phyloP scores from a whole-genome alignment of 2,329 filamentous ascomycete species.

The Penicillium psychrosexuale region DNA sequence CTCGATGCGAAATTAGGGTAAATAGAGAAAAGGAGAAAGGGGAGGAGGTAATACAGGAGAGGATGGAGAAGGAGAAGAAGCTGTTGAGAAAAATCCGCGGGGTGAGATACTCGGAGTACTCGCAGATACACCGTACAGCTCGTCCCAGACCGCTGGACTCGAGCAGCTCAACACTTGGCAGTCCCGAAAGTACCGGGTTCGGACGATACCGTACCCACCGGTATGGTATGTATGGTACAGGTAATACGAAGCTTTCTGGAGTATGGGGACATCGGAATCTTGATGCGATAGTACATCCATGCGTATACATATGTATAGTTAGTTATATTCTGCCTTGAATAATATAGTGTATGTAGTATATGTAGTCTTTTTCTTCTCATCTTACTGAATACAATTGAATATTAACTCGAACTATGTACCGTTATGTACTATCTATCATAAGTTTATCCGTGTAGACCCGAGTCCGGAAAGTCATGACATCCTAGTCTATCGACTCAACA shows the following conservation, averaged over 20 bases:
- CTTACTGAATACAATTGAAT: too few relatives aligned
- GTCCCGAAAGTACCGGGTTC: conserved; percentile 27
- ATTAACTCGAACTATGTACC: too few relatives aligned
- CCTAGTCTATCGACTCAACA: conserved; percentile 10
- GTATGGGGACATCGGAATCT: neutral
- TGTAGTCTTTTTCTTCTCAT: neutral
- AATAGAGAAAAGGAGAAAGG: conserved; percentile 18
- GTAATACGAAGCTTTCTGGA: neutral
- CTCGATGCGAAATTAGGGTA: conserved; percentile 19
- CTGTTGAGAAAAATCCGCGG: conserved; percentile 28
- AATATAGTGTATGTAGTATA: too few relatives aligned
- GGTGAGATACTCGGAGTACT: conserved; percentile 20
- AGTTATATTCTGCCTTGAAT: neutral
- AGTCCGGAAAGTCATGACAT: neutral
- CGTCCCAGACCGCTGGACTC: conserved; percentile 15
- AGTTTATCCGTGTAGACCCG: neutral
- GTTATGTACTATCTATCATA: too few relatives aligned
- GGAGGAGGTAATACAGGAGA: conserved; percentile 24
- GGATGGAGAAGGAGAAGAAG: conserved; percentile 12
- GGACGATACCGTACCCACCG: conserved; percentile 12
- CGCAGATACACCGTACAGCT: conserved; percentile 30
- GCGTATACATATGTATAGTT: neutral
- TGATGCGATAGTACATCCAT: too few relatives aligned
- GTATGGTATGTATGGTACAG: neutral
- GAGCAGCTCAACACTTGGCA: conserved; percentile 20